Conservation (phyloP, 306 rosid species). For the Delonix regia region DNA sequence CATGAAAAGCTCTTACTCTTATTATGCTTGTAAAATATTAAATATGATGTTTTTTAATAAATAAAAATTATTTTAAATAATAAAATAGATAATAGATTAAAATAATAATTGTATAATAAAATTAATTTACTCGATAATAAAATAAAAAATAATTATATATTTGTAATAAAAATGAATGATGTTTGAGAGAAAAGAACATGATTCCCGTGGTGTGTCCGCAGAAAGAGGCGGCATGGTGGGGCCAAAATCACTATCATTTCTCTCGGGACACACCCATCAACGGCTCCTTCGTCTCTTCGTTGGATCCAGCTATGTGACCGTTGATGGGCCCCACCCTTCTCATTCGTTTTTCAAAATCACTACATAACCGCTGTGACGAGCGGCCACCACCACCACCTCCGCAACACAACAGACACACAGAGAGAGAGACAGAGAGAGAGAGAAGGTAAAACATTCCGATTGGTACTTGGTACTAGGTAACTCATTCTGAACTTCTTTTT, state of each 20-base stretch:
- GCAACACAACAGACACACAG: neutral
- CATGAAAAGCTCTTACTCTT: too few relatives aligned
- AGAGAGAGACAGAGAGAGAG: too few relatives aligned
- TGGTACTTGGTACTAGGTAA: too few relatives aligned
- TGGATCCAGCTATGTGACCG: conserved; percentile 50
- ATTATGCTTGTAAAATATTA: too few relatives aligned
- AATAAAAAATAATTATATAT: too few relatives aligned
- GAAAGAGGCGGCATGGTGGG: conserved; percentile 22
- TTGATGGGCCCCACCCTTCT: conserved; percentile 30
- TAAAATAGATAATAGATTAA: too few relatives aligned
- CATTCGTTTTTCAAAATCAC: neutral
- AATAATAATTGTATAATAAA: too few relatives aligned
- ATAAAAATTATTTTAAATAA: too few relatives aligned
- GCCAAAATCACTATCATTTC: conserved; percentile 4
- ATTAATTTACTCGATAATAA: too few relatives aligned
- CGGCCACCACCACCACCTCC: neutral
- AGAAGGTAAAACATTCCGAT: too few relatives aligned
- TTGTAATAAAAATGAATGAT: too few relatives aligned
- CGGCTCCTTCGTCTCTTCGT: conserved; percentile 46
- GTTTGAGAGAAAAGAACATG: neutral
- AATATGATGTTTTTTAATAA: too few relatives aligned
- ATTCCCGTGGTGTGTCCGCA: neutral
- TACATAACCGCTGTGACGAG: conserved; percentile 5
- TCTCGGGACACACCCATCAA: conserved; percentile 28
- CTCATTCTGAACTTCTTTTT: neutral